Evolutionary conservation across 331 rosid species (phyloP), one percentile per base, ranked within the genome.

Genomic region (Telfairia occidentalis): DNA sequence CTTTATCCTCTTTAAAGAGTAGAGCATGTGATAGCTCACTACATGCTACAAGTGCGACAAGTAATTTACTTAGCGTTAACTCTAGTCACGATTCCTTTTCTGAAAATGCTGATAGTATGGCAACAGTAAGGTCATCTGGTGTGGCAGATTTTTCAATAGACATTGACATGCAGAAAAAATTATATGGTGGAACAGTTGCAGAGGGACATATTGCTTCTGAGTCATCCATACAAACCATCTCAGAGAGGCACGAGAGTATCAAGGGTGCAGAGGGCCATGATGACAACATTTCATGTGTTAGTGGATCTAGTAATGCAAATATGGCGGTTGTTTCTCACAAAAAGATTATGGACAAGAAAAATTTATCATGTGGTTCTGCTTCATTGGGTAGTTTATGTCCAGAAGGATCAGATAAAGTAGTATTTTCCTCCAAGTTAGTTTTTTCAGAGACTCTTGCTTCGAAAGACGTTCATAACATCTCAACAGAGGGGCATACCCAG

Each of bases 31-130:
- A 83, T 54, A 81, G 83, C 81, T 76, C 81, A 48, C 90, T 84
- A 78, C 87, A 77, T 63, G 79, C 86, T 46, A 63, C 80, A 70
- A 86, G 96, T 80, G 91, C 86, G 75, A 84, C 92, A 50, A 86
- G 96, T 81, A 82, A 90, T 81, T 81, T 84, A 80, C 79, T 83
- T 24, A 82, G 92, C 55, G 84, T 81, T 49, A 87, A 76, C 82
- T 87, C 91, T 24, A 77, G 86, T 78, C 92, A 81, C 13, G 90
- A 88, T 86, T 86, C 91, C 76, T 66, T 85, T 46, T 87, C 88
- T 26, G 96, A 88, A 80, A 92, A 87, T 85, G 96, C 87, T 34
- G 89, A 88, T 81, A 87, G 96, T 84, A 87, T 74, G 78, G 82
- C 81, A 29, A 75, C 81, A 35, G 16, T 79, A 60, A 83, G 86